Evolutionary conservation across 2,329 filamentous ascomycete species (phyloP).

Genomic region (Sporothrix euskadiensis): DNA sequence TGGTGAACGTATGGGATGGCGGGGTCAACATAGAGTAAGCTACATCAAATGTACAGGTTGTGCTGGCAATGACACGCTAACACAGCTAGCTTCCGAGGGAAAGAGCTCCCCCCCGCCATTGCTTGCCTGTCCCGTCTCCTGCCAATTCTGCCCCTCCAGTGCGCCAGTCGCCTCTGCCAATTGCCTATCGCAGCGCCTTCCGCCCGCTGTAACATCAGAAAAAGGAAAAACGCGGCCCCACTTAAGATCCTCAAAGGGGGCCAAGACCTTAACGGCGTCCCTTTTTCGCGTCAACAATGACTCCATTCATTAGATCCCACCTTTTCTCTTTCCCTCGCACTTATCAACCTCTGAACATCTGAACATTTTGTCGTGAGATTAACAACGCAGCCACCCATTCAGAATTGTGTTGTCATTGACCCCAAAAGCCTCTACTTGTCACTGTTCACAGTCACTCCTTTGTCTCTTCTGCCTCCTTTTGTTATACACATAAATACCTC

Average conservation of each 20-base stretch:
- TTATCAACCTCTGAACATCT: neutral
- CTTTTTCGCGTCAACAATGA: constrained; percentile 16
- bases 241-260: neutral
- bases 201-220: neutral
- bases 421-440: no score
- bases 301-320: neutral
- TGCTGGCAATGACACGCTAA: neutral
- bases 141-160: neutral
- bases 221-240: constrained; percentile 20
- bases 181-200: constrained; percentile 7
- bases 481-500: constrained; percentile 16
- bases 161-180: neutral
- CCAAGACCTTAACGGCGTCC: neutral
- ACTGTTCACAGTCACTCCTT: neutral
- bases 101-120: neutral
- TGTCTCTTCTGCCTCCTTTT: neutral
- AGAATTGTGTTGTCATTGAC: neutral
- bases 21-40: constrained; percentile 2
- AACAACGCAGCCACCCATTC: neutral
- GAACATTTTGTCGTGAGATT: neutral
- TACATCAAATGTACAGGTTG: neutral
- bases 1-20: neutral
- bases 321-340: neutral
- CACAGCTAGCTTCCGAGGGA: constrained; percentile 12
- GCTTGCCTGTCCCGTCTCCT: neutral